Base-by-base conservation (phyloP, 2,329 filamentous ascomycete species). In the Fusarium nurragi region DNA sequence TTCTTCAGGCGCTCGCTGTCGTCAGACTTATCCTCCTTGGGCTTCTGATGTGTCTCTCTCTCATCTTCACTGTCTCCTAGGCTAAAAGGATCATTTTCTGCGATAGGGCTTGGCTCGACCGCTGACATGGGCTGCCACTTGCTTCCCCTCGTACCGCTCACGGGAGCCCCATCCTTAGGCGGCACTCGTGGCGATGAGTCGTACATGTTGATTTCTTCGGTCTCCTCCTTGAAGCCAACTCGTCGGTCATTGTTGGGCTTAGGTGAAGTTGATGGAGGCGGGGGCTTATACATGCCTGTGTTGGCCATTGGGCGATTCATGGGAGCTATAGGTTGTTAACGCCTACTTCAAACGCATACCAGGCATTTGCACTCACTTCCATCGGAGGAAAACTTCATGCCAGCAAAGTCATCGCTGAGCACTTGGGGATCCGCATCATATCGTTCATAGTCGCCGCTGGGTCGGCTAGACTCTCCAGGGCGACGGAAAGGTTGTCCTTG, bases 81-180 rank as follows among this genome's bases (percentile, higher is more conserved):
- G 73, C 93, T 97, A 79, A 99, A 99, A 0, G 95, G 95, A 74
- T 99, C 95, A 71, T 97, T 94, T 69, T 98, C 93, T 13, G 86
- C 84, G 62, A 97, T 90, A 14, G 94, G 94, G 64, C 87, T 90
- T 2, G 94, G 93, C 46, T 96, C 65, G 14, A 97, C 88, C 0
- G 90, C 85, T 13, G 94, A 93, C 70, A 99, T 81, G 11, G 95
- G 94, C 77, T 99, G 94, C 95, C 95, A 99, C 81, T 99, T 99
- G 85, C 94, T 97, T 41, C 86, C 79, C 80, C 93, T 95, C 67
- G 80, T 78, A 44, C 83, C 81, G n/a, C 81, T 76, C 22, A 75
- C 74, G 30, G 78, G 73, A 26, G 76, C 72, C 60, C 68, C 78
- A 74, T 83, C 87, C 77, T 83, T 88, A 67, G 81, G 81, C 25